phyloP scores from a whole-genome alignment of 257 asterid species.

The Solanum tacnaense region DNA sequence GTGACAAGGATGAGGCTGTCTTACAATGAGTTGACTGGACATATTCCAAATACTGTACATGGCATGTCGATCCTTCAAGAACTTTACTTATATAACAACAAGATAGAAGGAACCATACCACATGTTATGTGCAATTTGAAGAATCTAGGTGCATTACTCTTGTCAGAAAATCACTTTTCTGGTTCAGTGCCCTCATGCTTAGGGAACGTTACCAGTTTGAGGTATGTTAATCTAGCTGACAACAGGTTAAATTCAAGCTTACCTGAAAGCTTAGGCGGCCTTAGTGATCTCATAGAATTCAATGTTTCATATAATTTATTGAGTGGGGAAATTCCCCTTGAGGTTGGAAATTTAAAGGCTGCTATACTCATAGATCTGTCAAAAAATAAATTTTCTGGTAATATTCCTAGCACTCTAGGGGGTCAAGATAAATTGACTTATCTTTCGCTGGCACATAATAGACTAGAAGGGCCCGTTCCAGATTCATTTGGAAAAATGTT shows the following conservation, averaged over 20 bases:
- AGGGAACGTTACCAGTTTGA: not conserved
- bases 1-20: not conserved
- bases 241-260: not conserved
- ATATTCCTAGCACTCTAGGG: not conserved
- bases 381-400: not conserved
- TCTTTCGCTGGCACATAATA: no score
- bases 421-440: not conserved
- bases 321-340: not conserved
- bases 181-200: not conserved
- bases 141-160: not conserved
- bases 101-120: no score
- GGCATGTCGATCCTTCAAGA: not conserved
- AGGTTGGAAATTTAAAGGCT: not conserved
- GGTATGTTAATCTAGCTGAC: not conserved
- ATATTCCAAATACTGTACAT: not conserved
- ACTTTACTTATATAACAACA: not conserved
- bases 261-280: not conserved
- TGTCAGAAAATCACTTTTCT: not conserved
- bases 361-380: not conserved
- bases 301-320: not conserved
- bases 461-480: no score
- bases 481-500: no score
- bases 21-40: not conserved
- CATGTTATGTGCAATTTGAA: not conserved
- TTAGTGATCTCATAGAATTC: not conserved